Conservation (phyloP, 495 filamentous ascomycete genomes). For the Mytilinidion resinicola region DNA sequence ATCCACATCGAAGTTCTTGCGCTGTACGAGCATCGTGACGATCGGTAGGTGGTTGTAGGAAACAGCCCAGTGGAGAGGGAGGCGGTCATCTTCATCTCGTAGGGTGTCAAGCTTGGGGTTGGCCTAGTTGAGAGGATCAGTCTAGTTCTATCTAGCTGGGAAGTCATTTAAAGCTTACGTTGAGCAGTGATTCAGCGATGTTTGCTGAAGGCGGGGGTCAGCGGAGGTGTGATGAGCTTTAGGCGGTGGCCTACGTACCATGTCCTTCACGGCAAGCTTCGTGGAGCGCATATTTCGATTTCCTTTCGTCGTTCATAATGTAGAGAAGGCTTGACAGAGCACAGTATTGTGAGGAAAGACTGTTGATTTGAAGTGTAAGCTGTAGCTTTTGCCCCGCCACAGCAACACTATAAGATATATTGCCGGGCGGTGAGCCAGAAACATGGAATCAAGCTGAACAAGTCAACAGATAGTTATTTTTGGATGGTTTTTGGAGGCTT, state of each 20-base stretch:
- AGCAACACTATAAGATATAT: not conserved
- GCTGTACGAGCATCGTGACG: conserved; percentile 60
- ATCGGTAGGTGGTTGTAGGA: conserved; percentile 77
- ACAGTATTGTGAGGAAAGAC: not conserved
- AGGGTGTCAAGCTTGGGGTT: conserved; percentile 69
- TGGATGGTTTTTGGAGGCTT: too few species aligned
- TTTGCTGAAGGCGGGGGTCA: conserved; percentile 41
- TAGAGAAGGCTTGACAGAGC: not conserved
- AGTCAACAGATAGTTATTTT: too few species aligned
- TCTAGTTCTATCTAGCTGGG: conserved; percentile 8
- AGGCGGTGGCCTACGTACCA: conserved; percentile 47
- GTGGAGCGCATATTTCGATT: conserved; percentile 74
- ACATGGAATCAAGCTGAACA: too few species aligned
- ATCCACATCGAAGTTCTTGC: conserved; percentile 78
- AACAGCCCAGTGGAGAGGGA: conserved; percentile 92
- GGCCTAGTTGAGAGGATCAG: conserved; percentile 44
- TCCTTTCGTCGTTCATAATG: conserved; percentile 10
- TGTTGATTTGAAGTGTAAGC: not conserved
- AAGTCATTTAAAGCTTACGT: conserved; percentile 42
- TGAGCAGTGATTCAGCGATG: conserved; percentile 69
- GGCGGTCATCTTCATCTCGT: conserved; percentile 82
- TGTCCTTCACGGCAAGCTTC: conserved; percentile 83
- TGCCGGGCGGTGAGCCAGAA: conserved; percentile 1
- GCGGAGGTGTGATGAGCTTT: conserved; percentile 13
- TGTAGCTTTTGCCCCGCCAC: not conserved